phyloP scores from a whole-genome alignment of 129 eudicot species.

The Flaveria brownii region DNA sequence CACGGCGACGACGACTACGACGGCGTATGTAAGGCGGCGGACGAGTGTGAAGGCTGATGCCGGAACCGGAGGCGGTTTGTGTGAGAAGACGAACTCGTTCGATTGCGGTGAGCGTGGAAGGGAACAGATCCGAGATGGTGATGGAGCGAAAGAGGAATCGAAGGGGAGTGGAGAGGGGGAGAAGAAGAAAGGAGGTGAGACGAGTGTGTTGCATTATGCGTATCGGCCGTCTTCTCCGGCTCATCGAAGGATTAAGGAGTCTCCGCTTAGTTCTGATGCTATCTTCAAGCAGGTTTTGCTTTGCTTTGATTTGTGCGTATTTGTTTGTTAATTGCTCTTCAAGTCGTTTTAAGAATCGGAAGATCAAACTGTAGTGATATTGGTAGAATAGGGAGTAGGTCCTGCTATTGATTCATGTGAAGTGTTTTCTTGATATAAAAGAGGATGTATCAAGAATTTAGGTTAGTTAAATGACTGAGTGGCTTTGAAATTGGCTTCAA shows the following conservation, averaged over 20 bases:
- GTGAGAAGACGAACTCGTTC: constrained; percentile 25
- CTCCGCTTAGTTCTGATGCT: constrained; percentile 93
- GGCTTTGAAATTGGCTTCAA: background rate
- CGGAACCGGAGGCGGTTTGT: constrained; percentile 26
- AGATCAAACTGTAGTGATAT: background rate
- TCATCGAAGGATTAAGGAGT: constrained; percentile 71
- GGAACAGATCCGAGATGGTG: constrained; percentile 40
- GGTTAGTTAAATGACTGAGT: constrained; percentile 2
- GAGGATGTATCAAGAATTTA: background rate
- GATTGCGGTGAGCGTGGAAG: background rate
- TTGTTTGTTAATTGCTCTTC: constrained; percentile 1
- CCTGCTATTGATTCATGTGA: background rate
- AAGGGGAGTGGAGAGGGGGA: constrained; percentile 28
- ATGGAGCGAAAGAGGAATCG: constrained; percentile 7
- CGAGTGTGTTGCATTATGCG: constrained; percentile 36
- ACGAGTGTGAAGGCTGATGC: constrained; percentile 21
- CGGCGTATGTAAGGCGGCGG: constrained; percentile 30
- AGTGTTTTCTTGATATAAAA: background rate
- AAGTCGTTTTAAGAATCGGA: background rate
- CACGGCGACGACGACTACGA: constrained; percentile 11
- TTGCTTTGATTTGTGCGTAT: background rate
- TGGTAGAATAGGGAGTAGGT: background rate
- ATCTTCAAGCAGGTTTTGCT: constrained; percentile 78
- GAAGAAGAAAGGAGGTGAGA: background rate
- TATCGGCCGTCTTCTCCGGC: constrained; percentile 83